Percentiles rank a stretch among this genome's conserved stretches.
phyloP scores from a whole-genome alignment of 2,329 filamentous ascomycete species.

The Elsinoe perseae region DNA sequence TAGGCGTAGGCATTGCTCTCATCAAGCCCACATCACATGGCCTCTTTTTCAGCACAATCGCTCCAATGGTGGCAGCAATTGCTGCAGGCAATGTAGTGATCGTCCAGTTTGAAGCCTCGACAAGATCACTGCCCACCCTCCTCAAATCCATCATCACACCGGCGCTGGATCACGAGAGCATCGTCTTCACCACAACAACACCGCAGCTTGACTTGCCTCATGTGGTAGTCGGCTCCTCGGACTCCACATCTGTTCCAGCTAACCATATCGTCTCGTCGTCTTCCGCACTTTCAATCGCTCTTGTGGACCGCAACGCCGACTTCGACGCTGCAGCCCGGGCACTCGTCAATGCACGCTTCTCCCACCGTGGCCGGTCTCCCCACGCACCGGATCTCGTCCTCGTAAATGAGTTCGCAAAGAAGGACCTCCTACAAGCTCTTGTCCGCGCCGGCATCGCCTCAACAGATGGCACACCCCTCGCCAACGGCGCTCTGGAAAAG shows the following conservation, averaged over 20 bases:
- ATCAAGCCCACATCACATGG: constrained; percentile 44
- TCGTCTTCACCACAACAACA: constrained; percentile 35
- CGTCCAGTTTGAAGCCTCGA: constrained; percentile 39
- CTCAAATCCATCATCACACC: constrained; percentile 34
- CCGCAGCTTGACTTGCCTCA: constrained; percentile 16
- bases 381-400: constrained; percentile 57
- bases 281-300: constrained; percentile 39
- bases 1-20: constrained; percentile 39
- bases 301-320: constrained; percentile 55
- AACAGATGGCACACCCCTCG: constrained; percentile 18
- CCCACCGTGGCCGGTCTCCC: constrained; percentile 48
- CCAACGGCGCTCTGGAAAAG: constrained; percentile 16
- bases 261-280: constrained; percentile 33
- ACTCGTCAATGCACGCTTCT: constrained; percentile 48
- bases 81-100: constrained; percentile 46
- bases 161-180: constrained; percentile 43
- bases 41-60: constrained; percentile 41
- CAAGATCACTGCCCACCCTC: constrained; percentile 31
- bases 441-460: constrained; percentile 33
- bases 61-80: constrained; percentile 40
- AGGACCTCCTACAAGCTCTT: constrained; percentile 46
- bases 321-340: constrained; percentile 46
- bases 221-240: constrained; percentile 25
- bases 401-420: constrained; percentile 56
- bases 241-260: constrained; percentile 19